Evolutionary conservation across 441 rosid species (phyloP), one percentile per base, ranked within the genome.

Genomic region (Syzygium syzygioides): DNA sequence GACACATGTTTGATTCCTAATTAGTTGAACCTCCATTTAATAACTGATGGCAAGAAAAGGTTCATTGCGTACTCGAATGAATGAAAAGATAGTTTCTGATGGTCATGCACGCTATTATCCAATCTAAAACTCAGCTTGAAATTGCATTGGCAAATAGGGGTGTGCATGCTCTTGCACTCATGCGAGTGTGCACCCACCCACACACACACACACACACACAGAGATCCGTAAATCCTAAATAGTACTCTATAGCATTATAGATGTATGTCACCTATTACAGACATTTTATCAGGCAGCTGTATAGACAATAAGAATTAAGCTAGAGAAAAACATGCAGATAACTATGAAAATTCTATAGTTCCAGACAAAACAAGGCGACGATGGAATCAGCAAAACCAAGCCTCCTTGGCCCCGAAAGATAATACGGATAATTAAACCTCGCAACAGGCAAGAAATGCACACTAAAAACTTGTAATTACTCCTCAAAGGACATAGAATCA

Each of bases 401-500:
- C 52, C 83, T 23, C 83, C 23, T 41, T 76, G 83, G n/a, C 83
- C 80, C 28, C 17, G 0, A 76, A 23, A 20, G 50, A 23, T 23
- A 37, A 12, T 10, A 41, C 14, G 18, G 83, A 6, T 76, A 23
- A 84, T 37, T n/a, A 23, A 80, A 30, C 8, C 57, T 37, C 52
- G 25, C 20, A 28, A 13, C 59, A 26, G 56, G 45, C 28, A 76
- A 45, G 20, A 79, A 25, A 50, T 85, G 28, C 52, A 76, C 59
- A 30, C 19, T 32, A 48, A 55, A 30, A 32, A 85, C 62, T 6
- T 6, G 88, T 34, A 87, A 6, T 85, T 28, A 28, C 86, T 87
- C 83, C 87, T 56, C 55, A 19, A 62, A 88, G 3, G 62, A 53
- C 55, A 85, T 85, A 86, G 57, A 37, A 90, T 57, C 87, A 97